Percentiles rank a stretch among this genome's conserved stretches.
Evolutionary conservation across 257 asterid genomes (phyloP).

Genomic region (Ballota nigra): DNA sequence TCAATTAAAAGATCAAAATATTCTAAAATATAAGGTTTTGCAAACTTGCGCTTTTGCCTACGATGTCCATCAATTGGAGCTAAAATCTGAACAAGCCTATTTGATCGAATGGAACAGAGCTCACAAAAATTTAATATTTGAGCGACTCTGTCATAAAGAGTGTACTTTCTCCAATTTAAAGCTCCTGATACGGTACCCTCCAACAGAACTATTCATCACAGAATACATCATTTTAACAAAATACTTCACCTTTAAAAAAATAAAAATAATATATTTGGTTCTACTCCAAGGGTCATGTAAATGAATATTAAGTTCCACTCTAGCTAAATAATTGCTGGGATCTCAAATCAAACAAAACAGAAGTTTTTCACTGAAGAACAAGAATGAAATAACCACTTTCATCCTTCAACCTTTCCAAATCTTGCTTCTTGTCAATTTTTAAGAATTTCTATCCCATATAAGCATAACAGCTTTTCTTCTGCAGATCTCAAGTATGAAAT

Average conservation of each 20-base stretch:
- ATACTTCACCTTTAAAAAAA: neutral
- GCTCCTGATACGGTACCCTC: neutral
- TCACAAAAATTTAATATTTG: neutral
- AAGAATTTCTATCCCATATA: neutral
- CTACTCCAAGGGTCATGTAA: neutral
- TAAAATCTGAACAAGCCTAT: neutral
- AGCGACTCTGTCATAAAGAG: neutral
- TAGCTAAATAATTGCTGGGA: neutral
- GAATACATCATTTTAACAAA: neutral
- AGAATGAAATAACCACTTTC: neutral
- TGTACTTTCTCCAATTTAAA: neutral
- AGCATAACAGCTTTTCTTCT: neutral
- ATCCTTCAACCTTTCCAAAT: neutral
- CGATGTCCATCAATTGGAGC: neutral
- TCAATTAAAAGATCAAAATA: constrained; percentile 10
- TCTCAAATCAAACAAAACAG: neutral
- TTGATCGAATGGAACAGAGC: constrained; percentile 28
- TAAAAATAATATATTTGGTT: neutral
- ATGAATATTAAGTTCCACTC: neutral
- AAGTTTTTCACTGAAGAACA: neutral
- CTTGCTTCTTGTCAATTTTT: neutral
- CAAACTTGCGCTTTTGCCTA: neutral
- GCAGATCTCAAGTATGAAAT: neutral
- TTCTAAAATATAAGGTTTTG: neutral
- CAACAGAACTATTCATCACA: neutral